Conservation (phyloP, 2,329 filamentous ascomycete genomes). For the Metarhizium sp. region DNA sequence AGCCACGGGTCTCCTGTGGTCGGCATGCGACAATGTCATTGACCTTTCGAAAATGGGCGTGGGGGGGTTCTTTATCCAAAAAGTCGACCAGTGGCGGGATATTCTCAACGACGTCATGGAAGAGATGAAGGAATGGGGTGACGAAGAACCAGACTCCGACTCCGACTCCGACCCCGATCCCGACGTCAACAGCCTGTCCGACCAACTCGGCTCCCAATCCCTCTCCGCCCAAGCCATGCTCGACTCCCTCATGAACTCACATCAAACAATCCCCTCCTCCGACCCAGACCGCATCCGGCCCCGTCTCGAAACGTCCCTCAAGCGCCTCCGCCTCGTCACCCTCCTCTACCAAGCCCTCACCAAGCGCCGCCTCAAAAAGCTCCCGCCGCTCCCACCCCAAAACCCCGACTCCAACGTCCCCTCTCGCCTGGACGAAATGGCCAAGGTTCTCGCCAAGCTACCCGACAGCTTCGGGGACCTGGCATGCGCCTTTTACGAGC, state of each 20-base stretch:
- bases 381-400: conserved; percentile 34
- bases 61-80: conserved; percentile 58
- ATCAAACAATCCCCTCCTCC: conserved; percentile 50
- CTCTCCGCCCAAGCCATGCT: conserved; percentile 45
- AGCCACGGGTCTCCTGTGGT: conserved; percentile 73
- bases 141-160: conserved; percentile 57
- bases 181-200: conserved; percentile 31
- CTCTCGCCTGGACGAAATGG: conserved; percentile 43
- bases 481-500: conserved; percentile 62
- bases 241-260: conserved; percentile 58
- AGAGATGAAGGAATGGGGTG: conserved; percentile 82
- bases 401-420: conserved; percentile 22
- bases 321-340: conserved; percentile 56
- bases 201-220: background rate
- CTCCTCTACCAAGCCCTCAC: conserved; percentile 60
- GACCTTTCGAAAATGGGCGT: conserved; percentile 58
- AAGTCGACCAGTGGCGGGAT: conserved; percentile 64
- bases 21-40: conserved; percentile 66
- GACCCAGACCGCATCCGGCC: conserved; percentile 55
- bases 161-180: conserved; percentile 37
- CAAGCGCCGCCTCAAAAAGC: conserved; percentile 58
- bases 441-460: conserved; percentile 46
- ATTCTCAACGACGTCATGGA: conserved; percentile 73
- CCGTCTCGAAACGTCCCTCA: conserved; percentile 55
- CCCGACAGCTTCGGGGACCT: conserved; percentile 63